phyloP scores from a whole-genome alignment of 2,329 filamentous ascomycete species.

The Penicillium sp. region DNA sequence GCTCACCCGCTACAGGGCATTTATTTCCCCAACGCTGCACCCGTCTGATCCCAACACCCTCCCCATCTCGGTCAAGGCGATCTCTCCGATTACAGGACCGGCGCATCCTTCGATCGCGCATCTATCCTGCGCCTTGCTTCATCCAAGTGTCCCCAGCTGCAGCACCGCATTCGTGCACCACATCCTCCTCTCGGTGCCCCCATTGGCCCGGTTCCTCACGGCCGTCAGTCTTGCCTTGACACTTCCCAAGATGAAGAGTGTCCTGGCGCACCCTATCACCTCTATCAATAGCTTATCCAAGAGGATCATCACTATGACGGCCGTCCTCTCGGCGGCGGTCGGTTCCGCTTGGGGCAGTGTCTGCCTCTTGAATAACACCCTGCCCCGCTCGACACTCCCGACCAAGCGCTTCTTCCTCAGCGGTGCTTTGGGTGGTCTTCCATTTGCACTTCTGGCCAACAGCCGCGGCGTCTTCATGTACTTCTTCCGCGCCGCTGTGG shows the following conservation, averaged over 20 bases:
- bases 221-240: conserved; percentile 68
- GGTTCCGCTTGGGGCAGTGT: conserved; percentile 86
- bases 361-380: conserved; percentile 80
- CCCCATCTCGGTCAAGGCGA: conserved; percentile 66
- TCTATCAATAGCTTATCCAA: conserved; percentile 68
- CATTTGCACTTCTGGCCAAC: conserved; percentile 69
- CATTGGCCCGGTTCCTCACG: conserved; percentile 69
- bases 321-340: conserved; percentile 80
- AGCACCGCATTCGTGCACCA: conserved; percentile 83
- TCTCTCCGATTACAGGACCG: conserved; percentile 76
- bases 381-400: conserved; percentile 73
- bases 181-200: conserved; percentile 80
- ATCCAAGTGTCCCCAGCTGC: conserved; percentile 86
- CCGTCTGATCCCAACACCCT: conserved; percentile 61
- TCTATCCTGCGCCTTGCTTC: conserved; percentile 85
- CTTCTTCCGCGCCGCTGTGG: conserved; percentile 73
- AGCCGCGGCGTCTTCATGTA: conserved; percentile 72
- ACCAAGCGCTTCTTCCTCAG: conserved; percentile 89
- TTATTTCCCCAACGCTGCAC: conserved; percentile 83
- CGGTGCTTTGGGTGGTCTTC: conserved; percentile 77
- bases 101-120: conserved; percentile 85
- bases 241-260: conserved; percentile 65
- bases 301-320: conserved; percentile 70
- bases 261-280: conserved; percentile 69
- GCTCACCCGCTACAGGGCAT: conserved; percentile 55